Percentiles rank a stretch among this genome's conserved stretches.
Evolutionary conservation across 1,284 basidiomycete species (phyloP).

Genomic region (Omphalotus olearius): DNA sequence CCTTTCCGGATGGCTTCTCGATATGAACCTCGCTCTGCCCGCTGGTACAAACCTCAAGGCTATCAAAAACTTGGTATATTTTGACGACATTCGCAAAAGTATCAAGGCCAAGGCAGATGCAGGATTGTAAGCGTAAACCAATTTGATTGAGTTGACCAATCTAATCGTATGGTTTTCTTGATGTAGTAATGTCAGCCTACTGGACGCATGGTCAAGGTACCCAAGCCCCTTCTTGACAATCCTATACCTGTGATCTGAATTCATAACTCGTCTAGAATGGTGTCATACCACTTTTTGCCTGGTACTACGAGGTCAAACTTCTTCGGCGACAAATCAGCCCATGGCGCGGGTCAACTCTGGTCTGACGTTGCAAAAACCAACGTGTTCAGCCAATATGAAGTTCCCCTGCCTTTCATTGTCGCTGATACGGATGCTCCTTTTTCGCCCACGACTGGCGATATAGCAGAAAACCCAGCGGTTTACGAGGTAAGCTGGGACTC

Average conservation of each 20-base stretch:
- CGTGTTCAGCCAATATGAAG: conserved; percentile 25
- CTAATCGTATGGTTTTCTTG: not conserved
- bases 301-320: conserved; percentile 31
- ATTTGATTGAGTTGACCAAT: not conserved
- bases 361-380: conserved; percentile 18
- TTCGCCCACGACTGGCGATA: not conserved
- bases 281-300: conserved; percentile 37
- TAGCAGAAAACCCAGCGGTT: not conserved
- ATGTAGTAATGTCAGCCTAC: conserved; percentile 25
- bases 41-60: conserved; percentile 10
- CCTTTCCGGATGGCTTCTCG: conserved; percentile 29
- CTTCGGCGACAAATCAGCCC: conserved; percentile 24
- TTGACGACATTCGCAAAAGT: conserved; percentile 24
- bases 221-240: not conserved
- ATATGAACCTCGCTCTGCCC: conserved; percentile 22
- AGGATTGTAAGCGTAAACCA: conserved; percentile 3
- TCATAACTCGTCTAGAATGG: not conserved
- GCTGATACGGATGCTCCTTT: conserved; percentile 19
- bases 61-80: conserved; percentile 18
- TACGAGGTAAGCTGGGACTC: conserved; percentile 28
- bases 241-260: not conserved
- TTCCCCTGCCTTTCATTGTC: conserved; percentile 37
- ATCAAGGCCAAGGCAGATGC: conserved; percentile 26
- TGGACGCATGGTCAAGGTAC: conserved; percentile 28
- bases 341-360: conserved; percentile 28